These are phyloP conservation scores for Cercophora newfieldiana DNA, from an alignment of 495 filamentous ascomycete species.

Conservation along the genomic window DNA sequence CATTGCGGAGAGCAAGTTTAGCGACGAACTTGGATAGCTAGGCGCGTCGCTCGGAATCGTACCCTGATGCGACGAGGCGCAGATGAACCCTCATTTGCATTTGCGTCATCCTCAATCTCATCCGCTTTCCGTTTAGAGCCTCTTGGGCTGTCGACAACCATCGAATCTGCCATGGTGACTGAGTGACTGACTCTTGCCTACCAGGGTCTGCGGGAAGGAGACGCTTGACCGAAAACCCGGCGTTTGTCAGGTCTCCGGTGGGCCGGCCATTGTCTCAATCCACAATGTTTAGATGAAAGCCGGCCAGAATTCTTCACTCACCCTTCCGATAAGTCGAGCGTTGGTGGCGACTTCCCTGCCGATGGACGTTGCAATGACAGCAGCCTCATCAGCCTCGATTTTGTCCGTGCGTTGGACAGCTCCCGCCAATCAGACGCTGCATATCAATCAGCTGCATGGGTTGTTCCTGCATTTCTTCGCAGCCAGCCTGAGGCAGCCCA, in stretches of 20 bases:
- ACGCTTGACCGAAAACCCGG: not conserved
- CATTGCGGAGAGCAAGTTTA: conserved; percentile 8
- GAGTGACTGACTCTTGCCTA: no score
- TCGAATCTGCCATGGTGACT: conserved; percentile 32
- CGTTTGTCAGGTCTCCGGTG: not conserved
- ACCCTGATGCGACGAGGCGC: conserved; percentile 70
- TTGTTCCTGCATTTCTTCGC: conserved; percentile 9
- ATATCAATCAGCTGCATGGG: not conserved
- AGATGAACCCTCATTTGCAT: conserved; percentile 30
- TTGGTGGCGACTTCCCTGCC: conserved; percentile 8
- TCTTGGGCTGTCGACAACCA: conserved; percentile 43
- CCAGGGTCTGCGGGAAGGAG: no score
- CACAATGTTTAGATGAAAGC: not conserved
- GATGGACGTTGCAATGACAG: not conserved
- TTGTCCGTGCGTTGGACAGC: not conserved
- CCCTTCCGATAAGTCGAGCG: not conserved
- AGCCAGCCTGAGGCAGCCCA: conserved; percentile 24
- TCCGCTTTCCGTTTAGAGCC: conserved; percentile 67
- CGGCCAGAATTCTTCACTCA: not conserved
- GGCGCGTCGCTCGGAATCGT: not conserved
- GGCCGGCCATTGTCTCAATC: not conserved
- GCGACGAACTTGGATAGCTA: not conserved
- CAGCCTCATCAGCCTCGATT: conserved; percentile 5
- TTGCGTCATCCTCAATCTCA: conserved; percentile 32
- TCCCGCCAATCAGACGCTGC: not conserved